Evolutionary conservation across 1,284 basidiomycete genomes (phyloP).

Genomic region (Leucoagaricus sp.): DNA sequence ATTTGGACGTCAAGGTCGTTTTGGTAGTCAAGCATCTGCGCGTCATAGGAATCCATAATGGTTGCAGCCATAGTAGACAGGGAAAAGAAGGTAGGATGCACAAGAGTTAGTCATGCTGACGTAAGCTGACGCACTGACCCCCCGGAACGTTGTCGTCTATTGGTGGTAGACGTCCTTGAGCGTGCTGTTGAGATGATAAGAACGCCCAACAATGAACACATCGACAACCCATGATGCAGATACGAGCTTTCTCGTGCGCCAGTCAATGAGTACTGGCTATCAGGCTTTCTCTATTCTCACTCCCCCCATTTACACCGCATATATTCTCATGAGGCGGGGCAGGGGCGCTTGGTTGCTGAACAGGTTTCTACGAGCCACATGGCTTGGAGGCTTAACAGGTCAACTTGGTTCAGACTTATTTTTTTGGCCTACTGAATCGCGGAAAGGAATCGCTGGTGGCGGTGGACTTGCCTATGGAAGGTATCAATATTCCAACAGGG

Average conservation of each 20-base stretch:
- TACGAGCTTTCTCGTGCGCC: conserved; percentile 56
- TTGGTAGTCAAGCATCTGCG: conserved; percentile 69
- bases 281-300: conserved; percentile 60
- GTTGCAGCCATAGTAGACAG: conserved; percentile 36
- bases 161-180: too few relatives aligned
- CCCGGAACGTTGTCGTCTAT: too few relatives aligned
- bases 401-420: conserved; percentile 15
- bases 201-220: conserved; percentile 17
- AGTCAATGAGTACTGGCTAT: conserved; percentile 66
- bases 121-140: conserved; percentile 17
- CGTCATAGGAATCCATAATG: conserved; percentile 55
- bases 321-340: conserved; percentile 54
- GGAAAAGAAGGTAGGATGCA: conserved; percentile 1
- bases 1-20: conserved; percentile 65
- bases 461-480: conserved; percentile 36
- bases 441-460: conserved; percentile 24
- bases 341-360: conserved; percentile 56
- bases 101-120: conserved; percentile 4
- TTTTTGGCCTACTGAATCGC: not conserved
- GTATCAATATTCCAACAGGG: conserved; percentile 36
- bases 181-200: too few relatives aligned
- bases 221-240: conserved; percentile 33
- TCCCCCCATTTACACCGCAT: conserved; percentile 58
- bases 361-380: conserved; percentile 64
- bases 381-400: conserved; percentile 66